A percentile compares a stretch with the other conserved stretches of the same genome.
phyloP scores from a whole-genome alignment of 2,329 filamentous ascomycete genomes.

The Alternaria sp. region DNA sequence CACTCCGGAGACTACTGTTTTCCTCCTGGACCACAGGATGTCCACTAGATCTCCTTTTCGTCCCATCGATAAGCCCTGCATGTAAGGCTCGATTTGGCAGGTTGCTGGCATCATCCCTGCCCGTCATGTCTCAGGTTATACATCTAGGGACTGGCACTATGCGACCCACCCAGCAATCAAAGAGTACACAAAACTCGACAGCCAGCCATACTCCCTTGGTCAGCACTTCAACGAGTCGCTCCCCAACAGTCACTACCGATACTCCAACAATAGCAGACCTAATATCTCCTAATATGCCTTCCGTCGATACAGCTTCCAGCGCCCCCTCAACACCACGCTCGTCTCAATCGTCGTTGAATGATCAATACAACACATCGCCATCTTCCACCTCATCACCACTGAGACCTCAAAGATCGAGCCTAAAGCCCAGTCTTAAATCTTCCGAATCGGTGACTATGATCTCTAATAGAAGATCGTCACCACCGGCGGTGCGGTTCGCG shows the following conservation, averaged over 20 bases:
- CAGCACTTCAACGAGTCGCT: conserved; percentile 16
- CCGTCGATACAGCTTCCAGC: conserved; percentile 23
- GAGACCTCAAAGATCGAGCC: conserved; percentile 23
- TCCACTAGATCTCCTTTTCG: conserved; percentile 13
- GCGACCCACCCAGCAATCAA: conserved; percentile 27
- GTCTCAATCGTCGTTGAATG: conserved; percentile 25
- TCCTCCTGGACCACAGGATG: conserved; percentile 4
- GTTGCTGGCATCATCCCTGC: conserved; percentile 31
- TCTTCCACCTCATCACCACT: conserved; percentile 14
- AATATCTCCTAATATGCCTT: conserved; percentile 14
- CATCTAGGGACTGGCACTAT: conserved; percentile 24
- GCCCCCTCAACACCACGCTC: conserved; percentile 30
- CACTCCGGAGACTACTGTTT: conserved; percentile 1
- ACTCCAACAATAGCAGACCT: neutral
- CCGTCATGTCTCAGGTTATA: conserved; percentile 30
- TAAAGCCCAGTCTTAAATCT: conserved; percentile 36
- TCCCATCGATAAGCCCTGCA: conserved; percentile 25
- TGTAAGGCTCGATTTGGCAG: conserved; percentile 22
- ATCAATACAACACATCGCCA: conserved; percentile 31
- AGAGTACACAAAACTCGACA: conserved; percentile 27
- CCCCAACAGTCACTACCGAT: conserved; percentile 1
- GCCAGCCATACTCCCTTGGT: conserved; percentile 6
- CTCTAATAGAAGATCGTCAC: conserved; percentile 26
- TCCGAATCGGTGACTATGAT: conserved; percentile 23
- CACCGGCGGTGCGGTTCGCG: conserved; percentile 36